Evolutionary conservation across 2,329 filamentous ascomycete genomes (phyloP).

Genomic region (Aspergillus awamori): DNA sequence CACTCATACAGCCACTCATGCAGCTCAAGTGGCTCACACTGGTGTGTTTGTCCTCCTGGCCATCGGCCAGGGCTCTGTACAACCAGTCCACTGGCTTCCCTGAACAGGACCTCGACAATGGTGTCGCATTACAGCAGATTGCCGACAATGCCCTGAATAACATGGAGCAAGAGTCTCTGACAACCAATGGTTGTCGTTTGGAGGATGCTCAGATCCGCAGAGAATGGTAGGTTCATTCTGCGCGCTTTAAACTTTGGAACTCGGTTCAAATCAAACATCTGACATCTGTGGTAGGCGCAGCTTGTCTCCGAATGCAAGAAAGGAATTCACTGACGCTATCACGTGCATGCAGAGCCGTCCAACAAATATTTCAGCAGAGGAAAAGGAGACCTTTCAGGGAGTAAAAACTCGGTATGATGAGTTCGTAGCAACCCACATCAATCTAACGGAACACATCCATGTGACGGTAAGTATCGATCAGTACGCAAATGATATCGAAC

Average conservation of each 20-base stretch:
- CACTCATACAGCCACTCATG: neutral
- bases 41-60: neutral
- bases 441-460: neutral
- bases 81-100: neutral
- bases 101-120: neutral
- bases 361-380: neutral
- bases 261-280: neutral
- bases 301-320: neutral
- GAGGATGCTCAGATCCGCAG: neutral
- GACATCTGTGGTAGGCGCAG: neutral
- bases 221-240: conserved; percentile 1
- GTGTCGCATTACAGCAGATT: neutral
- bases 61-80: neutral
- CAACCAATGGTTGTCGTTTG: neutral
- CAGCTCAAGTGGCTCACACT: neutral
- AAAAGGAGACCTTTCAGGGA: neutral
- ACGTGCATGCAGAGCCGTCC: neutral
- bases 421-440: conserved; percentile 4
- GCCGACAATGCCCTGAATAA: neutral
- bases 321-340: neutral
- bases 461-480: neutral
- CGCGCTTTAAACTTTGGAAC: neutral
- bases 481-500: neutral
- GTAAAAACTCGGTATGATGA: neutral
- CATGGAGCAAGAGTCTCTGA: neutral